phyloP scores from a whole-genome alignment of 495 filamentous ascomycete genomes.

The Neurospora sp. region DNA sequence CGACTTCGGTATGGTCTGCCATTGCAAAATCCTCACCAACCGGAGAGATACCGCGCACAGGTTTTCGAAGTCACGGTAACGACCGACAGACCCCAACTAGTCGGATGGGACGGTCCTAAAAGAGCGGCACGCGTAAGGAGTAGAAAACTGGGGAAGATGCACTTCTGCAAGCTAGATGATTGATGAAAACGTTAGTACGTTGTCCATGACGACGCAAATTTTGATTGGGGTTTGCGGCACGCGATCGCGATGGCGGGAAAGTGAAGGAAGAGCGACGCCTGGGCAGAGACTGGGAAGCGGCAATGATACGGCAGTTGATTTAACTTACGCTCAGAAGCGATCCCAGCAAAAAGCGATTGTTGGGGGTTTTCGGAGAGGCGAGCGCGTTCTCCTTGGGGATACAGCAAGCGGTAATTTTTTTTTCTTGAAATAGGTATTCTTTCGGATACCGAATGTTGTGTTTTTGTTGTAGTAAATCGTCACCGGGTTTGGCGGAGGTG shows the following conservation, averaged over 20 bases:
- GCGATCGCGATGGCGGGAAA: background rate
- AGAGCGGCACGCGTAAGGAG: slow-evolving; percentile 8
- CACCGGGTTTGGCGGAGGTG: slow-evolving; percentile 15
- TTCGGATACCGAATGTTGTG: slow-evolving; percentile 9
- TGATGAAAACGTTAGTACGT: background rate
- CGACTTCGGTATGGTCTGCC: slow-evolving; percentile 95
- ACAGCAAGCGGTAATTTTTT: slow-evolving; percentile 1
- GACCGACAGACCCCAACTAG: slow-evolving; percentile 20
- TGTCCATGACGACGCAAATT: background rate
- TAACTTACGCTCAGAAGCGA: slow-evolving; percentile 23
- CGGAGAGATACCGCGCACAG: slow-evolving; percentile 28
- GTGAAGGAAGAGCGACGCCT: background rate
- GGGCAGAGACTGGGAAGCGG: background rate
- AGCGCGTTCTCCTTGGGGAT: background rate
- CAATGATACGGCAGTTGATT: background rate
- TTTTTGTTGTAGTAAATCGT: slow-evolving; percentile 16
- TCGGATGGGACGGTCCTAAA: slow-evolving; percentile 3
- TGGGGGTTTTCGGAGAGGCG: background rate
- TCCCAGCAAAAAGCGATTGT: slow-evolving; percentile 21
- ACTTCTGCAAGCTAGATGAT: slow-evolving; percentile 15
- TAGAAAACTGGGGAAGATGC: slow-evolving; percentile 16
- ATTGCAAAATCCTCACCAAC: slow-evolving; percentile 48
- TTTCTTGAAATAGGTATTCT: slow-evolving; percentile 4
- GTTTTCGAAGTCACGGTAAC: slow-evolving; percentile 15
- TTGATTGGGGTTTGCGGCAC: background rate